Evolutionary conservation across 441 rosid genomes (phyloP).

Genomic region (Francoa sonchifolia): DNA sequence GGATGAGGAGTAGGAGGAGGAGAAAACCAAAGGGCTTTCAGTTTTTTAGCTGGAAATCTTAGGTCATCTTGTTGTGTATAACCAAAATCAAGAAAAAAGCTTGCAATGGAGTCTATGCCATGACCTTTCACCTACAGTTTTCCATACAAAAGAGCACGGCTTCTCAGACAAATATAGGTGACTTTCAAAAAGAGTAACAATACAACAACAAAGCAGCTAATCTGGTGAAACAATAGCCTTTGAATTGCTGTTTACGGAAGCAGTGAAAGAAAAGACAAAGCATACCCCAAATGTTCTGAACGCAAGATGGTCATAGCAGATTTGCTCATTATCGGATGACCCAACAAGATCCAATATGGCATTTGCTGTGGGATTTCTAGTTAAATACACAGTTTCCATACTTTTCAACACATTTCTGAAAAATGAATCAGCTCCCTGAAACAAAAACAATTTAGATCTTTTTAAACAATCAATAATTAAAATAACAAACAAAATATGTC

Average conservation of each 20-base stretch:
- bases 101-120: conserved; percentile 73
- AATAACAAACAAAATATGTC: not conserved
- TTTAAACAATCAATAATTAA: no score
- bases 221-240: no score
- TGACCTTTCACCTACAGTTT: conserved; percentile 46
- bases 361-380: conserved; percentile 70
- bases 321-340: conserved; percentile 33
- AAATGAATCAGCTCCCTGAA: conserved; percentile 50
- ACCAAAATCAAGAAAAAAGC: conserved; percentile 70
- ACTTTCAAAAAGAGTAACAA: no score
- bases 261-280: not conserved
- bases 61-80: conserved; percentile 63
- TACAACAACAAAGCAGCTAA: conserved; percentile 6
- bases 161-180: no score
- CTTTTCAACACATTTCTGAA: conserved; percentile 51
- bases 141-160: conserved; percentile 3
- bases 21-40: conserved; percentile 87
- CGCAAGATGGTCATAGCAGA: conserved; percentile 86
- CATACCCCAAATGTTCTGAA: conserved; percentile 87
- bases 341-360: conserved; percentile 55
- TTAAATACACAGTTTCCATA: conserved; percentile 63
- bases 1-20: conserved; percentile 40
- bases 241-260: not conserved
- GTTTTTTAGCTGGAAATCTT: conserved; percentile 79
- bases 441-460: not conserved